phyloP scores from a whole-genome alignment of 768 basidiomycete species.

The Punctularia strigosozonata region DNA sequence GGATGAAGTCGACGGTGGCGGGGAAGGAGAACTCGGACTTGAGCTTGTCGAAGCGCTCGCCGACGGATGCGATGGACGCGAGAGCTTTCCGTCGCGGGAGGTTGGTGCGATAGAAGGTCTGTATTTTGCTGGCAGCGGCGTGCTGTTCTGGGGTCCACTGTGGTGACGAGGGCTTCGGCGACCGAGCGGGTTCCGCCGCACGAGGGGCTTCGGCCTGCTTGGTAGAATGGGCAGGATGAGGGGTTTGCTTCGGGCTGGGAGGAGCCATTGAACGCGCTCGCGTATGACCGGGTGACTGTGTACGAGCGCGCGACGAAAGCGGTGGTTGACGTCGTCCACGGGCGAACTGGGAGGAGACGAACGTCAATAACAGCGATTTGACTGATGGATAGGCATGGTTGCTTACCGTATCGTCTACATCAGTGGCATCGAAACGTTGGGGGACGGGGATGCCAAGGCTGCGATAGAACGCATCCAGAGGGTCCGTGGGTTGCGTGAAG shows the following conservation, averaged over 20 bases:
- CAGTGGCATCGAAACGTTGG: no score
- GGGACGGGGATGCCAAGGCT: no score
- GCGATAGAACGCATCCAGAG: no score
- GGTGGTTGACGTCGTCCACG: neutral
- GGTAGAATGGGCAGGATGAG: no score
- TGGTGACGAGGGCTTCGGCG: conserved; percentile 3
- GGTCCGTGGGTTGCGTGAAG: no score
- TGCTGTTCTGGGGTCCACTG: conserved; percentile 9
- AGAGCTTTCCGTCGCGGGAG: conserved; percentile 21
- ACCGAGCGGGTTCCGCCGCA: neutral
- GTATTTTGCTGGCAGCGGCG: conserved; percentile 31
- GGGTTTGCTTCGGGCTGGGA: conserved; percentile 2
- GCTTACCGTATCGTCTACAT: no score
- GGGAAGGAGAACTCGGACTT: conserved; percentile 33
- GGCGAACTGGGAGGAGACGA: no score
- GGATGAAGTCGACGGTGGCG: conserved; percentile 32
- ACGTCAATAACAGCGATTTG: no score
- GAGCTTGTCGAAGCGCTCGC: conserved; percentile 30
- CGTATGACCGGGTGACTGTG: conserved; percentile 5
- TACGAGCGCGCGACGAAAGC: conserved; percentile 5
- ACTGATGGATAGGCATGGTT: no score
- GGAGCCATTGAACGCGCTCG: neutral
- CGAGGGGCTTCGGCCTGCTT: conserved; percentile 2
- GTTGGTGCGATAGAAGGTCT: conserved; percentile 32
- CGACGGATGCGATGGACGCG: conserved; percentile 25